These are phyloP conservation scores for Scytalidium lignicola DNA, from an alignment of 2,329 filamentous ascomycete species.

Conservation along the genomic window DNA sequence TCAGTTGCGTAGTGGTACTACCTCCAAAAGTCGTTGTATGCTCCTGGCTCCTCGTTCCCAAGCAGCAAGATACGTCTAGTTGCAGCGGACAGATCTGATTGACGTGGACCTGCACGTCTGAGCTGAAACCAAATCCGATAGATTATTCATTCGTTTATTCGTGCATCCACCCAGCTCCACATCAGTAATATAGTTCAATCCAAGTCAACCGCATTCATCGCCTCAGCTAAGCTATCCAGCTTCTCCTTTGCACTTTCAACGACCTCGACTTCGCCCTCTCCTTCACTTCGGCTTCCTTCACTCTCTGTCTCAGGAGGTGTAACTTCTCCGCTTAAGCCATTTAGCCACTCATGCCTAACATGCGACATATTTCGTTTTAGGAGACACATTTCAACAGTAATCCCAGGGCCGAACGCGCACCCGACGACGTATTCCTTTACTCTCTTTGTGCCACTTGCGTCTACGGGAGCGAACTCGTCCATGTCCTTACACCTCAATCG, in stretches of 20 bases:
- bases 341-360: conserved; percentile 15
- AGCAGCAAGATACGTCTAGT: too few species aligned
- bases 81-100: too few species aligned
- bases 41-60: too few species aligned
- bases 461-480: conserved; percentile 49
- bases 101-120: too few species aligned
- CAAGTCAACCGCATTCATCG: conserved; percentile 25
- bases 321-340: conserved; percentile 13
- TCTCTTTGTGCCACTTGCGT: conserved; percentile 25
- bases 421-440: conserved; percentile 56
- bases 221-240: conserved; percentile 14
- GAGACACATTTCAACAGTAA: conserved; percentile 64
- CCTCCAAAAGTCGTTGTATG: too few species aligned
- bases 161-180: not conserved
- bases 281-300: conserved; percentile 22
- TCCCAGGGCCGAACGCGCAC: conserved; percentile 66
- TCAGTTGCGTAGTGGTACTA: too few species aligned
- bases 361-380: conserved; percentile 39
- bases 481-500: conserved; percentile 54
- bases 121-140: too few species aligned
- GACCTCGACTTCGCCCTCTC: conserved; percentile 10
- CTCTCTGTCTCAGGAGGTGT: conserved; percentile 27
- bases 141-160: too few species aligned
- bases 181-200: conserved; percentile 17
- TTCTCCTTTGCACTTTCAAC: conserved; percentile 13